Evolutionary conservation across 257 asterid species (phyloP).

Genomic region (Verbena officinalis): DNA sequence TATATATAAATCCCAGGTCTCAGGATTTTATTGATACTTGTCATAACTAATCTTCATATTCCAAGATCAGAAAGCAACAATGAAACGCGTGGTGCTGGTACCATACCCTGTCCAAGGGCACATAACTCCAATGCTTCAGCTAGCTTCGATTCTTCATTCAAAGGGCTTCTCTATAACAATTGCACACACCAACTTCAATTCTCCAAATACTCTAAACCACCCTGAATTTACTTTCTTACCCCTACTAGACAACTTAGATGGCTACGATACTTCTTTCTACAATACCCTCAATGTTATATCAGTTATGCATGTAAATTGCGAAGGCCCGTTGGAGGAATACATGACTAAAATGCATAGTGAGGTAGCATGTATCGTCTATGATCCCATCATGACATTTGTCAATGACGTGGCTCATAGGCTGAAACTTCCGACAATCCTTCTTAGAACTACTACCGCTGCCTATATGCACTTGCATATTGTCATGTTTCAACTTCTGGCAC

Average conservation of each 20-base stretch:
- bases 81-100: conserved; percentile 28
- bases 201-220: conserved; percentile 42
- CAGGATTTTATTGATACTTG: too few relatives aligned
- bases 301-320: conserved; percentile 42
- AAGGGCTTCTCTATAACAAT: conserved; percentile 55
- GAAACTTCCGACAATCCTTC: conserved; percentile 46
- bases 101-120: conserved; percentile 60
- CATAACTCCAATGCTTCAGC: conserved; percentile 59
- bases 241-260: conserved; percentile 25
- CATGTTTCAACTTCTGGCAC: conserved; percentile 29
- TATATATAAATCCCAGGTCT: too few relatives aligned
- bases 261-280: conserved; percentile 17
- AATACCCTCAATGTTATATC: conserved; percentile 10
- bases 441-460: conserved; percentile 40
- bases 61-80: too few relatives aligned
- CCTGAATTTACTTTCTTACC: conserved; percentile 44
- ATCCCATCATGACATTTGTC: conserved; percentile 42
- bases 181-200: conserved; percentile 53
- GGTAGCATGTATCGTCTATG: conserved; percentile 47
- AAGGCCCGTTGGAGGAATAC: conserved; percentile 28
- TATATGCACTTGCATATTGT: conserved; percentile 30
- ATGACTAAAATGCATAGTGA: conserved; percentile 30
- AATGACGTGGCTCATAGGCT: conserved; percentile 39
- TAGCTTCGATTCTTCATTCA: conserved; percentile 40
- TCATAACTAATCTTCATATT: too few relatives aligned